Base-by-base conservation (phyloP, 305 asterid species). In the Fraxinus ornus region DNA sequence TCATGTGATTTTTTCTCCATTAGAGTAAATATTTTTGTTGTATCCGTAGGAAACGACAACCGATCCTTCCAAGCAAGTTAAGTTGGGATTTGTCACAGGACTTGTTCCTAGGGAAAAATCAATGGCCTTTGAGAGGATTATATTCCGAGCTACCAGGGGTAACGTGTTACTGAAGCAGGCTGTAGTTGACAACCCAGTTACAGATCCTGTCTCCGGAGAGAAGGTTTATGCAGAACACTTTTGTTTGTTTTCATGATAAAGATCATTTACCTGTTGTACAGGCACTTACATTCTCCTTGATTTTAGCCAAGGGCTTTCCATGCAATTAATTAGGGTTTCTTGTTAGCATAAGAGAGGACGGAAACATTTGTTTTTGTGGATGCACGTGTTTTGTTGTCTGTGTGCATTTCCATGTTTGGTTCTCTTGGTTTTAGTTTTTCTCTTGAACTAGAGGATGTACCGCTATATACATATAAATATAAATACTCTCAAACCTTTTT, bases 121-220 rank as follows among this genome's bases (percentile, higher is more conserved):
- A 66, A 87, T 97, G 93, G 95, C 98, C 66, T 97, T 97, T 37
- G 99, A 97, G 90, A 94, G 99, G 91, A 97, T 97, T 84, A 85
- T 97, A 87, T 97, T 97, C 90, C 97, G 98, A 78, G 98, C 98
- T 81, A 95, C 99, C 85, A 92, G 98, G 95, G 98, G 98, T 84
- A 97, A 97, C 81, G 97, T 95, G 89, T 92, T 89, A 82, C 88
- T 97, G 82, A 95, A 88, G 90, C 98, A 97, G 84, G 90, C 92
- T 88, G 84, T 85, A 17, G 90, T 95, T 82, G 98, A 97, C 86
- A 97, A 93, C 83, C 90, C 93, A 36, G 93, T 97, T 77, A 86
- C 85, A 37, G 99, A 97, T 88, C 99, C 98, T 41, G 92, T 84
- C 84, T 93, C 99, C 8, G 98, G 98, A 72, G 98, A 93, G 82